These are phyloP conservation scores for Alternaria metachromatica DNA, from an alignment of 2,329 filamentous ascomycete species.

Conservation along the genomic window DNA sequence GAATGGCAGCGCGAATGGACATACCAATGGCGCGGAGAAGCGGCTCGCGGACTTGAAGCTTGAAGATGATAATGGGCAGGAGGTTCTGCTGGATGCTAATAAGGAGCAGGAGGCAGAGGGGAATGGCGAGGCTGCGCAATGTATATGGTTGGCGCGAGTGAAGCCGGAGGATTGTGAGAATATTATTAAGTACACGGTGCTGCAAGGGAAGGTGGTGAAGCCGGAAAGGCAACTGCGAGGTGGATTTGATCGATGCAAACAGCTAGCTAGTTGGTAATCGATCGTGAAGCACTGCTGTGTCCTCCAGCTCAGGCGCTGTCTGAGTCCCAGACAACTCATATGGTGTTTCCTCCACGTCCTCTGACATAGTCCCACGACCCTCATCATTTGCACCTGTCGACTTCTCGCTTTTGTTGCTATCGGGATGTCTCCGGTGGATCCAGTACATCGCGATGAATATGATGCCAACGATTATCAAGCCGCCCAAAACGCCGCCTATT, in stretches of 20 bases:
- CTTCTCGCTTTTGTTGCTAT: not conserved
- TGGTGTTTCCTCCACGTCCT: not conserved
- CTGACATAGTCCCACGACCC: not conserved
- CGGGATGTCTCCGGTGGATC: not conserved
- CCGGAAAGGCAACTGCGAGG: constrained; percentile 83
- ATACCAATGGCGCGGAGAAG: constrained; percentile 39
- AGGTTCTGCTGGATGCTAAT: constrained; percentile 41
- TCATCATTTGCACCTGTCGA: not conserved
- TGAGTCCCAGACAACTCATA: not conserved
- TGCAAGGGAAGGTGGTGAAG: constrained; percentile 95
- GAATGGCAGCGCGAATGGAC: constrained; percentile 22
- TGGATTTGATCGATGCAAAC: constrained; percentile 84
- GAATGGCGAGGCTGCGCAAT: constrained; percentile 70
- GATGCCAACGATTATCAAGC: not conserved
- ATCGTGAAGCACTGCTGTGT: not conserved
- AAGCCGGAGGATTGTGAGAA: constrained; percentile 91
- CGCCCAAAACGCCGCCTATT: not conserved
- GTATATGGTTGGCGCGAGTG: constrained; percentile 90
- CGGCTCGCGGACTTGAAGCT: constrained; percentile 49
- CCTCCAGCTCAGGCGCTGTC: not conserved
- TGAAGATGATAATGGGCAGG: constrained; percentile 46
- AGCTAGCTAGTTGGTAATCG: constrained; percentile 82
- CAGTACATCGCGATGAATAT: not conserved
- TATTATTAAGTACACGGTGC: constrained; percentile 83
- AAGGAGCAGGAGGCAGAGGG: constrained; percentile 48